A percentile compares a stretch with the other conserved stretches of the same genome.
Conservation (phyloP, 2,329 filamentous ascomycete genomes). For the Cordyceps pruinosa region DNA sequence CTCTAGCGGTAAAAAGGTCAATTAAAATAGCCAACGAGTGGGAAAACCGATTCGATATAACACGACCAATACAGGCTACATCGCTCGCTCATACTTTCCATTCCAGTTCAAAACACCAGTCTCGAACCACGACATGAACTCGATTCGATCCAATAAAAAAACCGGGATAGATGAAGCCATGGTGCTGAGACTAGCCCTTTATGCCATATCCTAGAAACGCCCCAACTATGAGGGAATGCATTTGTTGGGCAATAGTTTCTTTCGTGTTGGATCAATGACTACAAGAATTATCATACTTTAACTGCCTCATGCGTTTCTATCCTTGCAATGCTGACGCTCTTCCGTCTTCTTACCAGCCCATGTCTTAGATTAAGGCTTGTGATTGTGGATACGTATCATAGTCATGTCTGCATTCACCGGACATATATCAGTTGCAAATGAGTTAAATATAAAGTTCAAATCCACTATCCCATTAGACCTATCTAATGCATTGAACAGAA, state of each 20-base stretch:
- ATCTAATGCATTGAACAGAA: not conserved
- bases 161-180: not conserved
- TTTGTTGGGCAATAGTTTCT: not conserved
- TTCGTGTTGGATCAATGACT: slow-evolving; percentile 3
- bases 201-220: not conserved
- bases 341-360: not conserved
- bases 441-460: not conserved
- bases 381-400: no score
- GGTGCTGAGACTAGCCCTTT: not conserved
- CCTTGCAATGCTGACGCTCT: not conserved
- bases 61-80: not conserved
- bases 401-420: not conserved
- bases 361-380: not conserved
- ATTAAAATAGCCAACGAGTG: not conserved
- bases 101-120: not conserved
- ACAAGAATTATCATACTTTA: not conserved
- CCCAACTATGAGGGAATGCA: not conserved
- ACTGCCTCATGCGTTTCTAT: not conserved
- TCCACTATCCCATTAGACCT: no score
- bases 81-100: not conserved
- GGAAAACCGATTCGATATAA: not conserved
- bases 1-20: not conserved
- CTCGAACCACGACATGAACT: not conserved
- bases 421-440: not conserved
- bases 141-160: not conserved